Evolutionary conservation across 306 rosid genomes (phyloP), one percentile per base, ranked within the genome.

Genomic region (Dalbergia cochinchinensis): DNA sequence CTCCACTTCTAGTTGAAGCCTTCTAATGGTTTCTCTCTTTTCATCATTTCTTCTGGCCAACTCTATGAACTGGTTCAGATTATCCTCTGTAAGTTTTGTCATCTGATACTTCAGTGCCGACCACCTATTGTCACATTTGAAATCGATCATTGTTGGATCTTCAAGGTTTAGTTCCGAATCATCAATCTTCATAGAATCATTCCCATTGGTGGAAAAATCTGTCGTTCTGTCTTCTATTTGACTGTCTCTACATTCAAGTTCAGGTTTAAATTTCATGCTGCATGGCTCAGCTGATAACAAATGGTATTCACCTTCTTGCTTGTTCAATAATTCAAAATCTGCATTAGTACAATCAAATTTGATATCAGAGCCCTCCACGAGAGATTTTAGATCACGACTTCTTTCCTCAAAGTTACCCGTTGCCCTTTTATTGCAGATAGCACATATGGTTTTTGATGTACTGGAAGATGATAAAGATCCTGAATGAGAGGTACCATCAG

Each of bases 21-120:
- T 85, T 80, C 41, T 82, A 53, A 89, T 87, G 86, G 88, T 85
- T 65, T 79, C 88, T 78, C 88, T 85, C 87, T 87, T 89, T 53
- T 88, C 89, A 44, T 86, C 85, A 39, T 88, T 86, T 90, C 90
- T 86, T 53, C 74, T 85, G 16, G 65, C 82, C 85, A 89, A 82
- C 88, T 81, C 82, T 69, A 71, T 85, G 65, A 81, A 71, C 71
- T 83, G 86, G 74, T 82, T 86, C 75, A 65, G 45, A 66, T 73
- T 89, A 62, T 89, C 88, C 41, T 85, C 81, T 63, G 82, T 63
- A 76, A 89, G 93, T 74, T 83, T 75, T 54, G 87, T 34, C 75
- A 87, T 62, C 55, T 82, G 84, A 71, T 65, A 72, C 79, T 71
- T 71, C 20, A 80, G 57, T 7, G 39, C 44, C 8, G 78, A 63